Evolutionary conservation across 352 stramenopile genomes (phyloP), one percentile per base, ranked within the genome.

Genomic region (Globisporangium cylindrosporum): DNA sequence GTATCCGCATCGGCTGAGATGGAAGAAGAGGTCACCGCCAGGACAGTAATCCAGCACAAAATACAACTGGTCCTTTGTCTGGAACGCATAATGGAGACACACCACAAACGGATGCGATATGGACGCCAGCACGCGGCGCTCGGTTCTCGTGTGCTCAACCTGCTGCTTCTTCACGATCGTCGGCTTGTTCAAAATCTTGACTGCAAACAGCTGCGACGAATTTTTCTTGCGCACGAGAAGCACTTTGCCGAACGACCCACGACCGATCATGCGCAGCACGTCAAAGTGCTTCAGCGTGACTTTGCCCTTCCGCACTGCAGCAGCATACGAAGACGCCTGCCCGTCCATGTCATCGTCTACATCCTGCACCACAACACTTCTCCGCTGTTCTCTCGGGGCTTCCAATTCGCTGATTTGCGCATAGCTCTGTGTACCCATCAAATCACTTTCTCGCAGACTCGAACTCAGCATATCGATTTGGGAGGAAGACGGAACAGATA

Each of bases 231-330:
- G 79, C 56, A 91, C 86, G n/a, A 95, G 72, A 56, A 97, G 69
- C 4, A 97, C 95, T 81, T 98, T 97, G 48, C 94, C 94, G 53
- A 98, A 98, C 22, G 82, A 94, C 2, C 94, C 94, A 63, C 94
- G 93, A 56, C 94, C 94, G 41, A 98, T 91, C 76, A 98, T 93
- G n/a, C 91, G 85, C 48, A 97, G 62, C 66, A 96, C 78, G 61
- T 97, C 86, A 70, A 97, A 97, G 63, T 96, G 80, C 66, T 89
- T 80, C n/a, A 97, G 76, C 18, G 87, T 92, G 24, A 95, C 77
- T 73, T 93, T 92, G 36, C 61, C 57, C 57, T 67, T 76, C 55
- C 62, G 63, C 32, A 51, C 18, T 3, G 43, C 43, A 24, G 43
- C 43, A 51, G 56, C 14, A 20, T 46, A 43, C 25, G 36, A 43